Evolutionary conservation across 1,284 basidiomycete species (phyloP).

Genomic region (Cerioporus squamosus): DNA sequence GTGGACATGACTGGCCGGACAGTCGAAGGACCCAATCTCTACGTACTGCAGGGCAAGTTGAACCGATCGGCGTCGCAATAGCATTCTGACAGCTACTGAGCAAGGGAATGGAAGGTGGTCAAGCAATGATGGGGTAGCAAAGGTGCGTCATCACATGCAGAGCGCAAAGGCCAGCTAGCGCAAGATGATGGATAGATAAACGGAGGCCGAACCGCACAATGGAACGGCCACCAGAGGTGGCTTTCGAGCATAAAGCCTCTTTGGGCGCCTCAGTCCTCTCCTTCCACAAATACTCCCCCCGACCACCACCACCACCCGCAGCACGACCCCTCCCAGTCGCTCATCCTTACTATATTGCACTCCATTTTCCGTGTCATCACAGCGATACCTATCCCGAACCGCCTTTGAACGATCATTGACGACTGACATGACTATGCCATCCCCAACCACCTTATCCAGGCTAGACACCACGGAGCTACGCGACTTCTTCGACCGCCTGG

Average conservation of each 20-base stretch:
- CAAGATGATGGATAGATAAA: background rate
- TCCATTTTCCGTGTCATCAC: background rate
- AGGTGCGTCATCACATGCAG: background rate
- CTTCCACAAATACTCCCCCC: conserved; percentile 15
- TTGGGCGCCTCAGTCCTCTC: conserved; percentile 8
- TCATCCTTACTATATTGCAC: background rate
- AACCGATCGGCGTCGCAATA: too few relatives aligned
- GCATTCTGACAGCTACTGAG: too few relatives aligned
- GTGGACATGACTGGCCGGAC: too few relatives aligned
- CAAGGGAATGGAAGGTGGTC: background rate
- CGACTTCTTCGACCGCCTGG: conserved; percentile 24
- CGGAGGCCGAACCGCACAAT: conserved; percentile 11
- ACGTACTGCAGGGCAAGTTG: too few relatives aligned
- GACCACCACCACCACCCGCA: conserved; percentile 9
- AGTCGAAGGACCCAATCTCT: too few relatives aligned
- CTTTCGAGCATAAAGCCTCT: conserved; percentile 9
- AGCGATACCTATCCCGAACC: background rate
- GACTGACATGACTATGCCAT: conserved; percentile 1
- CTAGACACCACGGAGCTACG: conserved; percentile 11
- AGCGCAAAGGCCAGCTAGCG: background rate
- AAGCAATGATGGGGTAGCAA: background rate
- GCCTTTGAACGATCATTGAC: background rate
- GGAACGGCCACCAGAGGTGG: conserved; percentile 4
- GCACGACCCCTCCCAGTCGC: background rate
- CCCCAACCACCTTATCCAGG: background rate